Evolutionary conservation across 2,329 filamentous ascomycete genomes (phyloP).

Genomic region (Mycogone perniciosa): DNA sequence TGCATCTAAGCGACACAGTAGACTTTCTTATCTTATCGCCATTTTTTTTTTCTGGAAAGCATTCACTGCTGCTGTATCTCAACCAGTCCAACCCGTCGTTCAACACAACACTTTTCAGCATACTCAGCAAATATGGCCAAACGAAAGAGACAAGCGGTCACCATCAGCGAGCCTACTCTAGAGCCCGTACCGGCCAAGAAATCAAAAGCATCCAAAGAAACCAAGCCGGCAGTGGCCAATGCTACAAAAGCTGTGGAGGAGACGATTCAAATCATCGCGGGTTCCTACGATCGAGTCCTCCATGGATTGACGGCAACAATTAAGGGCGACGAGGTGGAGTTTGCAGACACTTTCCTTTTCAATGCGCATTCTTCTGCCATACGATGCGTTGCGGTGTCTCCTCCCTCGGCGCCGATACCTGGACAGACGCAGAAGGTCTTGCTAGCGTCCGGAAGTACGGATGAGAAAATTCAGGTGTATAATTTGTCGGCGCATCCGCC

Average conservation of each 20-base stretch:
- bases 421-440: conserved; percentile 74
- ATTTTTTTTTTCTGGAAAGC: conserved; percentile 22
- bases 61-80: neutral
- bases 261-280: conserved; percentile 83
- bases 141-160: conserved; percentile 39
- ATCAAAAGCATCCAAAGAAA: conserved; percentile 19
- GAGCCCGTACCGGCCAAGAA: conserved; percentile 27
- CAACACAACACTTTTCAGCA: neutral
- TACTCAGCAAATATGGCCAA: conserved; percentile 37
- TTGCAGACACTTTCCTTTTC: conserved; percentile 92
- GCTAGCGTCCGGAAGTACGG: conserved; percentile 84
- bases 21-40: conserved; percentile 29
- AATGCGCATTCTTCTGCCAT: conserved; percentile 87
- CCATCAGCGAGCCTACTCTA: conserved; percentile 19
- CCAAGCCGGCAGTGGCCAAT: conserved; percentile 6
- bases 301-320: conserved; percentile 84
- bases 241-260: conserved; percentile 24
- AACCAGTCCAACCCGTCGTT: neutral
- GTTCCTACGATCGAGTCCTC: conserved; percentile 88
- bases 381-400: conserved; percentile 80
- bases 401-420: conserved; percentile 55
- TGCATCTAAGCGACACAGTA: conserved; percentile 14
- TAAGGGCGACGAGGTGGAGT: conserved; percentile 46
- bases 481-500: conserved; percentile 69
- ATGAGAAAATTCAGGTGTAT: conserved; percentile 94